Evolutionary conservation across 2,329 filamentous ascomycete species (phyloP).

Genomic region (Dactylellina drechsleri): DNA sequence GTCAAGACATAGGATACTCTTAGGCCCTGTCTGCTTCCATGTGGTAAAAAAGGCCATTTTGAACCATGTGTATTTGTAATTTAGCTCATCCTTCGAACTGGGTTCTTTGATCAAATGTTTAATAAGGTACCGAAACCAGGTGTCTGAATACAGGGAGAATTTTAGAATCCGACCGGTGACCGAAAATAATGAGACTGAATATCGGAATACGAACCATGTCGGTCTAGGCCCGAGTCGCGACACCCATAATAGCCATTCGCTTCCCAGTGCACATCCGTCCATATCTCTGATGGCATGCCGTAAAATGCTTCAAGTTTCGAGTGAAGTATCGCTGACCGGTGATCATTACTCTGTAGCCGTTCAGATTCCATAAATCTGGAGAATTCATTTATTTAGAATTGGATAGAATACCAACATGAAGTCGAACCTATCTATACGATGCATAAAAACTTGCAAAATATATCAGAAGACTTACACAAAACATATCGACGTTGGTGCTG

Average conservation of each 20-base stretch:
- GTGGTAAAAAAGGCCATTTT: conserved; percentile 48
- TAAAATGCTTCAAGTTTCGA: conserved; percentile 28
- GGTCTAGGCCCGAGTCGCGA: conserved; percentile 12
- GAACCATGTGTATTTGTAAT: conserved; percentile 32
- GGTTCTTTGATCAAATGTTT: conserved; percentile 30
- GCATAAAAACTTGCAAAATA: no score
- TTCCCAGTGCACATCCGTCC: conserved; percentile 47
- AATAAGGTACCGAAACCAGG: conserved; percentile 41
- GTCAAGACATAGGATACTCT: conserved; percentile 41
- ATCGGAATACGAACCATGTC: conserved; percentile 25
- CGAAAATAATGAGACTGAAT: background rate
- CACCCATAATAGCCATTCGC: conserved; percentile 46
- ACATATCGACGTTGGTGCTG: background rate
- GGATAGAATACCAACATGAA: no score
- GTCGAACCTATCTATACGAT: no score
- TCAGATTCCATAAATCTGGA: conserved; percentile 30
- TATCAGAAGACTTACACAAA: conserved; percentile 4
- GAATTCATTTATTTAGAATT: no score
- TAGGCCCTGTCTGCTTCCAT: conserved; percentile 33
- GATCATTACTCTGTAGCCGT: conserved; percentile 15
- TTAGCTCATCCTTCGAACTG: background rate
- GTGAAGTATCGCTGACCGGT: conserved; percentile 7
- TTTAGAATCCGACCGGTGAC: background rate
- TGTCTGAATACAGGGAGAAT: conserved; percentile 17
- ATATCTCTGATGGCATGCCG: conserved; percentile 35